Percentiles rank a stretch among this genome's conserved stretches.
Evolutionary conservation across 2,329 filamentous ascomycete species (phyloP).

Genomic region (Exophiala viscosa): DNA sequence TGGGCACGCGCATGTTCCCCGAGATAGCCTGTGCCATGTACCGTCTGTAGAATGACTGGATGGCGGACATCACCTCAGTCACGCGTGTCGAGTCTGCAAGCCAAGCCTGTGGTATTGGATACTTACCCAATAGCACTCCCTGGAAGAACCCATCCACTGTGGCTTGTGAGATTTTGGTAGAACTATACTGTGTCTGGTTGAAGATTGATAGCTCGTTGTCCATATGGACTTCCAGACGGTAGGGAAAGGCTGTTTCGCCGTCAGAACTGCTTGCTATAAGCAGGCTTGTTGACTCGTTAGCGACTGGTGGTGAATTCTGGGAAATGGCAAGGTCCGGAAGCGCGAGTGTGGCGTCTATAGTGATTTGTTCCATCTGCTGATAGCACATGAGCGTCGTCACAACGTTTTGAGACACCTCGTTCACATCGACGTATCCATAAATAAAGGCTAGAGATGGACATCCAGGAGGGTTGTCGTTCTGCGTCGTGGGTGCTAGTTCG

Average conservation of each 20-base stretch:
- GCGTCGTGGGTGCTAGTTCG: slow-evolving; percentile 5
- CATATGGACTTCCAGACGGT: slow-evolving; percentile 16
- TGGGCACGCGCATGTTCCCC: slow-evolving; percentile 17
- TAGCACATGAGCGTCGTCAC: slow-evolving; percentile 18
- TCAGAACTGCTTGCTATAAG: slow-evolving; percentile 6
- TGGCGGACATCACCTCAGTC: not conserved
- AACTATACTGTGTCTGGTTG: slow-evolving; percentile 15
- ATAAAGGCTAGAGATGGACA: slow-evolving; percentile 26
- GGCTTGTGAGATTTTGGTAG: not conserved
- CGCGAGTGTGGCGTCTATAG: not conserved
- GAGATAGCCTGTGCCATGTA: slow-evolving; percentile 29
- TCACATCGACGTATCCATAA: slow-evolving; percentile 17
- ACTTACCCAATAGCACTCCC: slow-evolving; percentile 21
- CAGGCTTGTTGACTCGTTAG: slow-evolving; percentile 10
- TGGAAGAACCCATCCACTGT: slow-evolving; percentile 24
- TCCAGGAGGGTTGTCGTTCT: slow-evolving; percentile 20
- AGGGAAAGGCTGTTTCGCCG: slow-evolving; percentile 14
- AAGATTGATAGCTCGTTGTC: slow-evolving; percentile 17
- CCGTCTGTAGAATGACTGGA: slow-evolving; percentile 20
- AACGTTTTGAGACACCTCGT: not conserved
- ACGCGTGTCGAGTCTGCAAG: not conserved
- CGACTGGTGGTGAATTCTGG: slow-evolving; percentile 4
- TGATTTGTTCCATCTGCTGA: slow-evolving; percentile 19
- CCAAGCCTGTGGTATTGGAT: not conserved
- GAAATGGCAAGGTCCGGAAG: not conserved